Percentiles rank a stretch among this genome's conserved stretches.
These are phyloP conservation scores for Citrullus colocynthis DNA, from an alignment of 306 rosid genomes.

Conservation along the genomic window DNA sequence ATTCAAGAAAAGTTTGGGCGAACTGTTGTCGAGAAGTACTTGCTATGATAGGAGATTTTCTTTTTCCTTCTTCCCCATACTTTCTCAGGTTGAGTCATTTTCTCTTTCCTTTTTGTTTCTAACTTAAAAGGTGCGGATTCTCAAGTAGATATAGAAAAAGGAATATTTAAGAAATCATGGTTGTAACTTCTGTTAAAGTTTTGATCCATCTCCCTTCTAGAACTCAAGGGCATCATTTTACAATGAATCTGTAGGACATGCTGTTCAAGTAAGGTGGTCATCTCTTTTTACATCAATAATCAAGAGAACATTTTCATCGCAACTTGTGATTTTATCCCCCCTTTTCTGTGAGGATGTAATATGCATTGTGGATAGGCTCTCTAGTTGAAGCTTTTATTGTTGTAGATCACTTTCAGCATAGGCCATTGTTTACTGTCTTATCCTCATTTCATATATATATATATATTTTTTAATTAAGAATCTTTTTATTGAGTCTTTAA, in stretches of 20 bases:
- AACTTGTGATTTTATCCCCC: too few species aligned
- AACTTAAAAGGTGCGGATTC: not conserved
- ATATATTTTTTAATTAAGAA: too few species aligned
- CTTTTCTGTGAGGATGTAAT: not conserved
- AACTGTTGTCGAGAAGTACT: constrained; percentile 83
- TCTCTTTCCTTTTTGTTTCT: not conserved
- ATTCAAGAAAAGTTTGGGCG: constrained; percentile 85
- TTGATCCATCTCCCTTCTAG: not conserved
- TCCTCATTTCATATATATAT: too few species aligned
- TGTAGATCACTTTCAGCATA: too few species aligned
- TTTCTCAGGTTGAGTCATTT: not conserved
- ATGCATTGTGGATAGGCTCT: too few species aligned
- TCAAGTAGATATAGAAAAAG: not conserved
- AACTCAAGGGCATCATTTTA: not conserved
- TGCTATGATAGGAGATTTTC: constrained; percentile 25
- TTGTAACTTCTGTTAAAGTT: not conserved
- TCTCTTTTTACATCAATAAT: not conserved
- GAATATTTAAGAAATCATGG: not conserved
- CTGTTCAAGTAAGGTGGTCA: not conserved
- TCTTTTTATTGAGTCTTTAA: too few species aligned
- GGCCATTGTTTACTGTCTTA: too few species aligned
- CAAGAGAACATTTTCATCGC: not conserved
- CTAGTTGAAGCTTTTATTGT: too few species aligned
- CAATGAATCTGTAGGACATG: not conserved
- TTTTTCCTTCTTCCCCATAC: not conserved